These are phyloP conservation scores for Colletotrichum sp. DNA, from an alignment of 2,329 filamentous ascomycete species.

Conservation along the genomic window DNA sequence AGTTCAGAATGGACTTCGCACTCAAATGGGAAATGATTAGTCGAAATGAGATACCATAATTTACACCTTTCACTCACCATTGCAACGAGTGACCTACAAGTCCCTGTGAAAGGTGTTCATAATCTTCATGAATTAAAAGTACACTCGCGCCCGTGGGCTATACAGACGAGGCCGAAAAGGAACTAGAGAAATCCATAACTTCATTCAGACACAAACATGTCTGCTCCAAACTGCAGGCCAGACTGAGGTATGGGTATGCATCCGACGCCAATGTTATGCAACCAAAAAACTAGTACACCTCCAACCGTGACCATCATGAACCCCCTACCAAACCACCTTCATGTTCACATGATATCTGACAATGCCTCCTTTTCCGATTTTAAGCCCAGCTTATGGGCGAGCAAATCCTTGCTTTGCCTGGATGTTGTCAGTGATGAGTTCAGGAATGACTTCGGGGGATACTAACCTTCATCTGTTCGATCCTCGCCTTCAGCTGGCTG, in stretches of 20 bases:
- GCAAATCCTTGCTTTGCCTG: conserved; percentile 57
- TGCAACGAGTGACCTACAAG: too few species aligned
- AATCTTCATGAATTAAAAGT: conserved; percentile 16
- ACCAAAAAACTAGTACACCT: conserved; percentile 12
- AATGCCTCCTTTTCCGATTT: neutral
- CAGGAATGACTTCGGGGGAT: neutral
- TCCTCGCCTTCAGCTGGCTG: conserved; percentile 94
- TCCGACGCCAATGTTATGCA: conserved; percentile 40
- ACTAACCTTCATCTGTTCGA: conserved; percentile 94
- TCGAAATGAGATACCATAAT: neutral
- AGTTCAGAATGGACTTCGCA: neutral
- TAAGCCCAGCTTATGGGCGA: conserved; percentile 26
- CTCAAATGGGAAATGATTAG: neutral
- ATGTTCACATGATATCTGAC: conserved; percentile 12
- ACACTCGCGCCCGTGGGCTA: conserved; percentile 9
- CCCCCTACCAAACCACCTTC: neutral
- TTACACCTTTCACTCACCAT: neutral
- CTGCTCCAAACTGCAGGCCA: conserved; percentile 32
- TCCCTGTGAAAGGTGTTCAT: neutral
- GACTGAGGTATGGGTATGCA: conserved; percentile 32
- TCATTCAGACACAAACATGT: conserved; percentile 35
- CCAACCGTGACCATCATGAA: conserved; percentile 4
- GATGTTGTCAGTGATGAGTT: neutral
- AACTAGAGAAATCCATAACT: conserved; percentile 15
- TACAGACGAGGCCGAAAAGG: conserved; percentile 2